Evolutionary conservation across 805 yeast species (phyloP).

Genomic region (Metschnikowia kunwiensis): DNA sequence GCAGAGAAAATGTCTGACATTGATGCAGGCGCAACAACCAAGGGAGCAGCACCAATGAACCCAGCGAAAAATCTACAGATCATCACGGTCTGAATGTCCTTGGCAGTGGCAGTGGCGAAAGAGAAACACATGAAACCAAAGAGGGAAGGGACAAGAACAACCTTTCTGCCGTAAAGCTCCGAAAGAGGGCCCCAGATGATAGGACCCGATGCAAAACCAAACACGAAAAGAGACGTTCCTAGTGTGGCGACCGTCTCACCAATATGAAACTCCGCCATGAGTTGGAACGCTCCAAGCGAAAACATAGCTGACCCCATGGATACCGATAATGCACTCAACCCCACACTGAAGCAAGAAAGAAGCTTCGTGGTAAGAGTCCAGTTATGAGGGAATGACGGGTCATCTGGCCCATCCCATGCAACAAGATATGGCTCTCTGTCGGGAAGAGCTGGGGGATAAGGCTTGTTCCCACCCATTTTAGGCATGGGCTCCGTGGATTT

Average conservation of each 20-base stretch:
- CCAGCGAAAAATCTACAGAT: slow-evolving; percentile 25
- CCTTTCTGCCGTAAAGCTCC: slow-evolving; percentile 71
- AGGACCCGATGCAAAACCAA: slow-evolving; percentile 94
- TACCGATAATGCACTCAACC: slow-evolving; percentile 29
- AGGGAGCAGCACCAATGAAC: slow-evolving; percentile 25
- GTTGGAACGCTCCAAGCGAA: slow-evolving; percentile 53
- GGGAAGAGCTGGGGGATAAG: slow-evolving; percentile 60
- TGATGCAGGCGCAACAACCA: slow-evolving; percentile 25
- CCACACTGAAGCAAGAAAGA: slow-evolving; percentile 25
- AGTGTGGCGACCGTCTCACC: slow-evolving; percentile 68
- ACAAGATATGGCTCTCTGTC: slow-evolving; percentile 58
- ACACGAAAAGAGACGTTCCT: slow-evolving; percentile 76
- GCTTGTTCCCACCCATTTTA: slow-evolving; percentile 64
- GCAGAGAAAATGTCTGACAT: slow-evolving; percentile 23
- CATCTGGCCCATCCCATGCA: slow-evolving; percentile 72
- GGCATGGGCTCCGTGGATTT: slow-evolving; percentile 32
- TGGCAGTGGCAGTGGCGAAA: slow-evolving; percentile 37
- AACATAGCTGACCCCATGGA: slow-evolving; percentile 85
- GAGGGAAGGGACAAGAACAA: slow-evolving; percentile 54
- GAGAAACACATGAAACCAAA: slow-evolving; percentile 58
- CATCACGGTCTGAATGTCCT: slow-evolving; percentile 24
- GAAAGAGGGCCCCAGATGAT: slow-evolving; percentile 85
- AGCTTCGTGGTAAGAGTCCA: slow-evolving; percentile 48
- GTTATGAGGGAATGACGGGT: slow-evolving; percentile 78
- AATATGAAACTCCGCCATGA: slow-evolving; percentile 54